Conservation (phyloP, 139 green algal species). For the Klebsormidium nitens region DNA sequence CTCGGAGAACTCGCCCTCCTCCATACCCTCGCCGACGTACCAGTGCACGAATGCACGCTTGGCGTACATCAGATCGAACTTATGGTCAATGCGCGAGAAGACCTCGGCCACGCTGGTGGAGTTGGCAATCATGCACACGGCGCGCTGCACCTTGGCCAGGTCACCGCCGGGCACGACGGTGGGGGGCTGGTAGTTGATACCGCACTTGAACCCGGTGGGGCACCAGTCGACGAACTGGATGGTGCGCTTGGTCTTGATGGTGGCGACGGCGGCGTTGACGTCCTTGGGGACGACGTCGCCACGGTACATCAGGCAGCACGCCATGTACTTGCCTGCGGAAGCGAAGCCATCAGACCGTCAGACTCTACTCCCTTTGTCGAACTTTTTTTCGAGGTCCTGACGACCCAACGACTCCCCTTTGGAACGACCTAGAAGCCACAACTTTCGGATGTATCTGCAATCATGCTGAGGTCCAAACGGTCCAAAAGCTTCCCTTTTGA, state of each 20-base stretch:
- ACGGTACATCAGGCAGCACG: slow-evolving; percentile 99
- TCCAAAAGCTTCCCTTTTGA: no score
- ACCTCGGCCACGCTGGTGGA: slow-evolving; percentile 92
- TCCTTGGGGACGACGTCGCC: slow-evolving; percentile 99
- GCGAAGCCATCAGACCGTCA: no score
- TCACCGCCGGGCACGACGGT: slow-evolving; percentile 92
- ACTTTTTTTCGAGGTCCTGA: no score
- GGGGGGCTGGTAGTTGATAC: slow-evolving; percentile 99
- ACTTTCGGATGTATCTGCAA: no score
- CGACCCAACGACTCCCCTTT: no score
- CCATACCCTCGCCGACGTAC: slow-evolving; percentile 97
- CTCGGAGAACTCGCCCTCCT: slow-evolving; percentile 79
- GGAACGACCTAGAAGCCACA: no score
- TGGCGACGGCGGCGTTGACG: slow-evolving; percentile 91
- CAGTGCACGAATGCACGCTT: slow-evolving; percentile 99
- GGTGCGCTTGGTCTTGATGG: slow-evolving; percentile 98
- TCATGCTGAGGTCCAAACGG: no score
- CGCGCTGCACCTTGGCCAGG: slow-evolving; percentile 97
- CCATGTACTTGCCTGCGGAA: slow-evolving; percentile 98
- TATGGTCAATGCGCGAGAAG: slow-evolving; percentile 98
- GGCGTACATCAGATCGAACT: slow-evolving; percentile 99
- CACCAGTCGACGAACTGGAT: slow-evolving; percentile 99
- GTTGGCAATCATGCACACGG: slow-evolving; percentile 99
- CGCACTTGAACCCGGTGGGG: slow-evolving; percentile 98
- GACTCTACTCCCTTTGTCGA: no score